Conservation (phyloP, 306 rosid species). For the Hippophae gyantsensis region DNA sequence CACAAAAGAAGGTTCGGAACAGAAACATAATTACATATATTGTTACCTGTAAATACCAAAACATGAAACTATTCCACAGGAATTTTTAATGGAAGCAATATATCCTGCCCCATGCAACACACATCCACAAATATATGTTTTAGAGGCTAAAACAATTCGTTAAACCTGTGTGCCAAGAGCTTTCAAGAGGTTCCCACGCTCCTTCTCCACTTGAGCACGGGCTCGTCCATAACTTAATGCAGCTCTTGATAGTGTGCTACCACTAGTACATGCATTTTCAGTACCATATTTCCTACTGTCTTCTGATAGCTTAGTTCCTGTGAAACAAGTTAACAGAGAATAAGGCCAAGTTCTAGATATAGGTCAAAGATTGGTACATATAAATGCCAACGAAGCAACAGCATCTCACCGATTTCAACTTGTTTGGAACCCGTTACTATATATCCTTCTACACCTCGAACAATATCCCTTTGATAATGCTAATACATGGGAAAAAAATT, state of each 20-base stretch:
- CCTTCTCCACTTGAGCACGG: conserved; percentile 95
- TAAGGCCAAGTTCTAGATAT: conserved; percentile 12
- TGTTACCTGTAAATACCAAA: not conserved
- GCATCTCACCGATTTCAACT: conserved; percentile 75
- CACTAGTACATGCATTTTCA: conserved; percentile 93
- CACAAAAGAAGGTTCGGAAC: too few species aligned
- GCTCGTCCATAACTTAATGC: conserved; percentile 69
- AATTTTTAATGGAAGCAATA: not conserved
- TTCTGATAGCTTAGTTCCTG: conserved; percentile 92
- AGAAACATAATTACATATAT: not conserved
- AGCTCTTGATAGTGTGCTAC: conserved; percentile 75
- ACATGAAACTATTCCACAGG: not conserved
- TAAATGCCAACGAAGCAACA: conserved; percentile 14
- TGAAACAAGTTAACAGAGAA: conserved; percentile 26
- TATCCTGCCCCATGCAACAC: conserved; percentile 2
- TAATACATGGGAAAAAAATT: conserved; percentile 23
- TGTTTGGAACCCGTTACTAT: conserved; percentile 94
- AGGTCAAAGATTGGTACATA: not conserved
- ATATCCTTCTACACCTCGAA: conserved; percentile 94
- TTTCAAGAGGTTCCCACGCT: conserved; percentile 75
- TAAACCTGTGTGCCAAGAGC: conserved; percentile 93
- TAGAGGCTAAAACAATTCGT: not conserved
- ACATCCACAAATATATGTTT: not conserved
- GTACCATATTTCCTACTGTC: conserved; percentile 94
- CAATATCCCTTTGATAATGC: conserved; percentile 98